These are phyloP conservation scores for Neofusicoccum sp. DNA, from an alignment of 2,329 filamentous ascomycete genomes.

Conservation along the genomic window DNA sequence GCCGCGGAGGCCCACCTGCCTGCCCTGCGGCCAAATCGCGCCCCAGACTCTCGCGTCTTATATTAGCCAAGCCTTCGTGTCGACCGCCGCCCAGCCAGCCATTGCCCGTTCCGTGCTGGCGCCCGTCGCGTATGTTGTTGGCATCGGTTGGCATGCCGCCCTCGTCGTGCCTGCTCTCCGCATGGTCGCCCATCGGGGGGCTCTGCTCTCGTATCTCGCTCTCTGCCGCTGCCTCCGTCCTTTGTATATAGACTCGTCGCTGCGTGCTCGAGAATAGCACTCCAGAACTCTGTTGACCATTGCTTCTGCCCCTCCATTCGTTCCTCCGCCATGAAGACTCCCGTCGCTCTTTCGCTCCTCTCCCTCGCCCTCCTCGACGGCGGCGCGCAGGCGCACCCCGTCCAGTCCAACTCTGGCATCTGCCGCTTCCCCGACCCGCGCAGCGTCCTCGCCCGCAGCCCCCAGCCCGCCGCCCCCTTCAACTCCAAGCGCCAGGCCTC, in stretches of 20 bases:
- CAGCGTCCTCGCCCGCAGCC: conserved; percentile 26
- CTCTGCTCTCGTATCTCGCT: too few species aligned
- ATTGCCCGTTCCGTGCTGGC: background rate
- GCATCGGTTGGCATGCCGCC: background rate
- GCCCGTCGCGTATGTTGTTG: conserved; percentile 6
- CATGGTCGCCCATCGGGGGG: background rate
- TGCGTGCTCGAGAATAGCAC: background rate
- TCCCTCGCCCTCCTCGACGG: conserved; percentile 25
- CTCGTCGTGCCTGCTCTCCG: background rate
- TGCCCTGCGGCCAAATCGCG: background rate
- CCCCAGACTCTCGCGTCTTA: background rate
- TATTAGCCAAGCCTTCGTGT: background rate
- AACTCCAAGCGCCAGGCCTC: conserved; percentile 27
- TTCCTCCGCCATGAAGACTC: conserved; percentile 27
- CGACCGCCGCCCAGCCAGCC: conserved; percentile 3
- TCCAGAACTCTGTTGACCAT: conserved; percentile 13
- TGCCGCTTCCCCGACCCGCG: conserved; percentile 24
- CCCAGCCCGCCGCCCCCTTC: too few species aligned
- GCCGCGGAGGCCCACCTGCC: background rate
- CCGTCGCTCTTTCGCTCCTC: conserved; percentile 27
- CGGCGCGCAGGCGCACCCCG: conserved; percentile 25
- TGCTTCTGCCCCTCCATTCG: background rate
- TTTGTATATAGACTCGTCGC: background rate
- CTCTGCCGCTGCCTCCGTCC: background rate
- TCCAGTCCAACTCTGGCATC: conserved; percentile 25